Evolutionary conservation across 345 rosid genomes (phyloP), one percentile per base, ranked within the genome.

Genomic region (Syzygium aromaticum): DNA sequence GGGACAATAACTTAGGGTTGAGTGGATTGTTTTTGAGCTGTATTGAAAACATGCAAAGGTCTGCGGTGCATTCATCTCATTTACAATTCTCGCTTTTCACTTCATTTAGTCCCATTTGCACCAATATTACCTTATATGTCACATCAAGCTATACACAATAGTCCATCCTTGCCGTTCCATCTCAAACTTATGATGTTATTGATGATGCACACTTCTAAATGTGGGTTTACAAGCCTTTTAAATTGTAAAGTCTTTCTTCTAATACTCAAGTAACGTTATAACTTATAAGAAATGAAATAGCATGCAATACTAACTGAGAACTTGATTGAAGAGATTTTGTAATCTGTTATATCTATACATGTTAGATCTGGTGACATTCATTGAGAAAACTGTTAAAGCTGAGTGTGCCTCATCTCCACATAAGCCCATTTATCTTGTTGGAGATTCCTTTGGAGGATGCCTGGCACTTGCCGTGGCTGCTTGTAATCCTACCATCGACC

Each of bases 361-460:
- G 54, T 11, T 92, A 96, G 98, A 89, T 85, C 91, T 95, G 89
- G 88, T 96, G 91, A 91, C 88, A 82, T 30, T 94, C 83, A 96
- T 97, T 3, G 98, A 95, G 91, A 91, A 94, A 87, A 93, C 93
- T 5, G 88, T 95, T 85, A 92, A 90, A 88, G 87, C 85, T 46
- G 94, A 95, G 93, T 91, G 93, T 88, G 91, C 92, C 84, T 87
- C 89, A 28, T 87, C 87, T 87, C 96, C 97, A 19, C 87, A 91
- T 59, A 94, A 91, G 90, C 99, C 99, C 23, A 95, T 97, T 54
- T 97, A 95, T 93, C 89, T 97, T 52, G 93, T 96, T 28, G 98
- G 98, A 5, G 99, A 97, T 87, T 97, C 99, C 54, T 91, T 95
- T 88, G 99, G 99, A 93, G 98, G 96, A 87, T 96, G 99, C 91